Percentiles rank a stretch among this genome's conserved stretches.
phyloP scores from a whole-genome alignment of 805 yeast species.

The Zygosaccharomyces lentus region DNA sequence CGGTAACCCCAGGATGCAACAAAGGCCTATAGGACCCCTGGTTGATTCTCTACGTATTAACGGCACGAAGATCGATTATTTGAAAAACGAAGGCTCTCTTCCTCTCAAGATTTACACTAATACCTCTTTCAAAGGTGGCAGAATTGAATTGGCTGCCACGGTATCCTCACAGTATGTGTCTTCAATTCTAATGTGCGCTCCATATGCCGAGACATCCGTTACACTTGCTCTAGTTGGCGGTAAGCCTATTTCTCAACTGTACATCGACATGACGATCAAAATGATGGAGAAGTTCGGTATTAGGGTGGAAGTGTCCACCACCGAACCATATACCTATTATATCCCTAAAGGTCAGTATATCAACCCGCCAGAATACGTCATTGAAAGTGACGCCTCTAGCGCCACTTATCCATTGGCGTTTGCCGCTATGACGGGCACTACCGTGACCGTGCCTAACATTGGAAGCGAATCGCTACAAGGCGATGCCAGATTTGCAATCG shows the following conservation, averaged over 20 bases:
- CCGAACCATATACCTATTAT: slow-evolving; percentile 80
- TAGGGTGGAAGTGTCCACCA: slow-evolving; percentile 58
- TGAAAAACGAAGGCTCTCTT: slow-evolving; percentile 73
- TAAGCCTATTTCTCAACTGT: slow-evolving; percentile 91
- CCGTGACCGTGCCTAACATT: slow-evolving; percentile 90
- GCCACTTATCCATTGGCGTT: slow-evolving; percentile 97
- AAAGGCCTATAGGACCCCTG: slow-evolving; percentile 93
- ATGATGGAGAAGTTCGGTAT: slow-evolving; percentile 94
- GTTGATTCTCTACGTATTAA: slow-evolving; percentile 84
- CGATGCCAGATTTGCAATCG: slow-evolving; percentile 93
- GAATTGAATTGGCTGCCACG: slow-evolving; percentile 91
- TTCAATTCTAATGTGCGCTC: slow-evolving; percentile 94
- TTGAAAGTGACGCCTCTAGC: slow-evolving; percentile 96
- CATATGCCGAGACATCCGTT: slow-evolving; percentile 85
- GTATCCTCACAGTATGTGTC: slow-evolving; percentile 97
- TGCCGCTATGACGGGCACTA: slow-evolving; percentile 93
- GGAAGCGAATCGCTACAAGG: slow-evolving; percentile 92
- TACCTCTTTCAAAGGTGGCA: slow-evolving; percentile 76
- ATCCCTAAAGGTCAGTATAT: slow-evolving; percentile 79
- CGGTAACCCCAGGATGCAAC: slow-evolving; percentile 96
- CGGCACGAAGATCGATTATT: slow-evolving; percentile 70
- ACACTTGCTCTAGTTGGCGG: slow-evolving; percentile 90
- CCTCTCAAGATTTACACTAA: slow-evolving; percentile 75
- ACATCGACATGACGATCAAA: slow-evolving; percentile 94
- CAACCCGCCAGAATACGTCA: slow-evolving; percentile 79